phyloP scores from a whole-genome alignment of 176 grass and related monocot species.

The Poa annua region DNA sequence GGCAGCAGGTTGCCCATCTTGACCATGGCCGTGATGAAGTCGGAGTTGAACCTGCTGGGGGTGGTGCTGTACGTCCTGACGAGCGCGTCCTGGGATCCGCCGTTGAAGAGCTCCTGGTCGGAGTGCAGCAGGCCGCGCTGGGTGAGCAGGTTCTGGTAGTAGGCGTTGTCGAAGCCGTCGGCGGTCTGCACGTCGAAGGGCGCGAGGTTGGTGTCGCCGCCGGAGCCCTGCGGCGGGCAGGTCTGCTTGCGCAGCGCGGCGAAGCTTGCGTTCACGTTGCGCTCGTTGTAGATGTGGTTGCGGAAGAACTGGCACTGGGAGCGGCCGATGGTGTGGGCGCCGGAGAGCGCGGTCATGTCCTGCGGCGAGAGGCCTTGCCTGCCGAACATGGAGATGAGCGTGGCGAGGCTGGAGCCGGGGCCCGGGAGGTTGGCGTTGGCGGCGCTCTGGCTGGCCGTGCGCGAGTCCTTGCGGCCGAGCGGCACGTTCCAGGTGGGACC shows the following conservation, averaged over 20 bases:
- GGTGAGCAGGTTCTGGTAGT: conserved; percentile 68
- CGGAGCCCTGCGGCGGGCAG: conserved; percentile 47
- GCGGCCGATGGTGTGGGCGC: conserved; percentile 76
- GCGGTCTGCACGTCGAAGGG: conserved; percentile 72
- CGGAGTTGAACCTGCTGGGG: conserved; percentile 25
- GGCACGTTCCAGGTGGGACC: conserved; percentile 73
- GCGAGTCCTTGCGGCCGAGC: conserved; percentile 68
- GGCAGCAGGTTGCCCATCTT: conserved; percentile 78
- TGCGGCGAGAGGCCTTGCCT: conserved; percentile 53
- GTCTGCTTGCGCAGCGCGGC: conserved; percentile 53
- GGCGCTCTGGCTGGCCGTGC: conserved; percentile 61
- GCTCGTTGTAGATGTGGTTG: conserved; percentile 72
- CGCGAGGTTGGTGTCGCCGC: conserved; percentile 58
- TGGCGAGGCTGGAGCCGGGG: conserved; percentile 50
- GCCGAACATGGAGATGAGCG: conserved; percentile 55
- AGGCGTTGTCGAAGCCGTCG: conserved; percentile 75
- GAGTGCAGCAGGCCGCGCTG: conserved; percentile 70
- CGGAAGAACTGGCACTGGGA: conserved; percentile 71
- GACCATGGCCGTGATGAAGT: conserved; percentile 67
- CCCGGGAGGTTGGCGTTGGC: conserved; percentile 72
- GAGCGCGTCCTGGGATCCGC: conserved; percentile 74
- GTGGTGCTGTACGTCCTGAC: conserved; percentile 65
- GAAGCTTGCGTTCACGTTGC: conserved; percentile 63
- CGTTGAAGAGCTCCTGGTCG: conserved; percentile 91
- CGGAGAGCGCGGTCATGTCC: conserved; percentile 90